Base-by-base conservation (phyloP, 129 eudicot genomes). In the Helichrysum umbraculigerum region DNA sequence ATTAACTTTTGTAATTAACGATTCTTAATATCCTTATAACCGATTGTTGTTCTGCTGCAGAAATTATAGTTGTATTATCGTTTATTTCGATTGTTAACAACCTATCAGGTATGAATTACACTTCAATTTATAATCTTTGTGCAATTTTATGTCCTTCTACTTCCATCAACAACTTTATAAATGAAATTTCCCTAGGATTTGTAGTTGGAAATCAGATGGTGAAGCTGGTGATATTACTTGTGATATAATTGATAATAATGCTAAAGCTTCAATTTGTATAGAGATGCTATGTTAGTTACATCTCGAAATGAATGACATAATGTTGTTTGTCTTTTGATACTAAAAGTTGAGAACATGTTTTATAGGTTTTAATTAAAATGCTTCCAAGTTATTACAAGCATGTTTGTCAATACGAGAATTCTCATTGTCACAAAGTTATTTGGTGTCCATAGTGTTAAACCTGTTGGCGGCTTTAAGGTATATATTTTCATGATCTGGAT, bases 401-500 rank as follows among this genome's bases (percentile, higher is more conserved):
- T 44, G 89, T 94, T 41, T 77, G 88, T 65, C 85, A 91, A 9
- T 94, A 89, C 16, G 93, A 91, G 74, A 91, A 91, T 73, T 83
- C 99, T 41, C 96, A n/a, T 94, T 6, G 96, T 94, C 29, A 94
- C 99, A 37, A 89, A 90, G 78, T 94, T 94, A 74, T 94, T 83
- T n/a, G 99, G 99, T 4, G 93, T 94, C 29, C 99, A 94, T 65
- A 91, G 97, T 70, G 97, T 94, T 68, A 94, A 94, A 82, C 99
- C 99, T 14, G 85, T 88, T 5, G 99, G 99, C 35, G 99, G 98
- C 16, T 78, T 87, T 6, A 94, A 94, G 97, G 98, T 91, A 77
- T 54, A 3, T 12, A 76, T 60, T 60, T 62, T 34, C 22, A n/a
- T 60, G 22, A 28, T 2, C 79, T 68, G 15, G 35, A 47, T 15